Base-by-base conservation (phyloP, 768 basidiomycete species). In the Coprinopsis cinerea region DNA sequence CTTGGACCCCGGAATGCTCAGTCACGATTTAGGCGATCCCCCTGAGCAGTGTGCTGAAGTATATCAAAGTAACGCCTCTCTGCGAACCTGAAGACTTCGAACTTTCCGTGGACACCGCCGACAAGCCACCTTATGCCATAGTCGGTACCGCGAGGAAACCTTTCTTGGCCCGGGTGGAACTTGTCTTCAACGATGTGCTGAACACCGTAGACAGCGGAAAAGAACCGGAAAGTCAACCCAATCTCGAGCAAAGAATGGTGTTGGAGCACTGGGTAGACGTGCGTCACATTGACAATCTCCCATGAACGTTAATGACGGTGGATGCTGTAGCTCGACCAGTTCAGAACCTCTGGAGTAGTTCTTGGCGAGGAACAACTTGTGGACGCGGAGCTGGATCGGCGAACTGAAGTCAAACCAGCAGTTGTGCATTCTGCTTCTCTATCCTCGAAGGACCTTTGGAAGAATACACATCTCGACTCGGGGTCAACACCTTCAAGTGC, bases 221-320 rank as follows among this genome's bases (percentile, higher is more conserved):
- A 39, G 59, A 55, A 23, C 20, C 24, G 11, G 27, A 17, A 25
- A 13, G 14, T 13, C 30, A 22, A 20, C 4, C n/a, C 36, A 17
- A 28, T 20, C 39, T 50, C 4, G 53, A 61, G 50, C 77, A 77
- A 53, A 67, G 53, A 13, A 60, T 74, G 15, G 52, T 68, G 24
- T 57, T 78, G 15, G 74, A 79, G 28, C 78, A 80, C 54, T 80
- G 78, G 78, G 74, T 80, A 25, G 76, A 77, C 58, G 78, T 78
- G 39, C 23, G 71, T 61, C 30, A 25, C 22, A 7, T 11, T 7
- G 28, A 41, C 14, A 44, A 15, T 37, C 36, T 9, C 10, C 18
- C 41, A 26, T 5, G 25, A 17, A 39, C 20, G 35, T 27, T n/a
- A 35, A 24, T 22, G 35, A n/a, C 28, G 20, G 22, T 18, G 15